Evolutionary conservation across 2,329 filamentous ascomycete genomes (phyloP), one percentile per base, ranked within the genome.

Genomic region (Colletotrichum eremochloae): DNA sequence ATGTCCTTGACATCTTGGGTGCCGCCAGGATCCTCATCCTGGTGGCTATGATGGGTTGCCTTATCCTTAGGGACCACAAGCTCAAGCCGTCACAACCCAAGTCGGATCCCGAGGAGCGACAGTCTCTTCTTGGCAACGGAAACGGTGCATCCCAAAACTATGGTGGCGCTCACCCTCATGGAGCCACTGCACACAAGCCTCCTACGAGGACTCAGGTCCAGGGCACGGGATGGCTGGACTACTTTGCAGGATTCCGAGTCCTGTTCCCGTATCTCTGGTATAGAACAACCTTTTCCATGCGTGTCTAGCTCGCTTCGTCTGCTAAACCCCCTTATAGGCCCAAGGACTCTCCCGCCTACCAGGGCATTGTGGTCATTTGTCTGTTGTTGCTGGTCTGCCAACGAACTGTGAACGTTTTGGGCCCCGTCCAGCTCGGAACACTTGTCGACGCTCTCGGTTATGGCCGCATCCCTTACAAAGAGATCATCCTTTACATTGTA

Each of bases 221-320:
- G 2, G 79, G 79, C 1, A 81, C 79, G 0, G 79, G 83, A 3
- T 86, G 84, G 84, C 77, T 86, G 12, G 84, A 85, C 72, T 86
- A 86, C 71, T 79, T 86, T 72, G 80, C 82, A 15, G 84, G 84
- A 0, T 86, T 85, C 74, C 75, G 79, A 18, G 80, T 84, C 12
- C 77, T 86, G 7, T 85, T 86, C 42, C 84, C 84, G 2, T 86
- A 84, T 55, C 77, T 86, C 1, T 86, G 84, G 84, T 82, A 76
- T 24, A 53, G 6, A 75, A 68, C 24, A 31, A 4, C 33, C 31
- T 3, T 24, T 14, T 5, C 48, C 24, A 8, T 20, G 1, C n/a
- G 15, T 4, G 29, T 33, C 4, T 12, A 3, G 9, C 7, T 9
- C 4, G 14, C 24, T 33, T 5, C 31, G 33, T 20, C n/a, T 31